Conservation (phyloP, 257 asterid genomes). For the Solanum virginianum region DNA sequence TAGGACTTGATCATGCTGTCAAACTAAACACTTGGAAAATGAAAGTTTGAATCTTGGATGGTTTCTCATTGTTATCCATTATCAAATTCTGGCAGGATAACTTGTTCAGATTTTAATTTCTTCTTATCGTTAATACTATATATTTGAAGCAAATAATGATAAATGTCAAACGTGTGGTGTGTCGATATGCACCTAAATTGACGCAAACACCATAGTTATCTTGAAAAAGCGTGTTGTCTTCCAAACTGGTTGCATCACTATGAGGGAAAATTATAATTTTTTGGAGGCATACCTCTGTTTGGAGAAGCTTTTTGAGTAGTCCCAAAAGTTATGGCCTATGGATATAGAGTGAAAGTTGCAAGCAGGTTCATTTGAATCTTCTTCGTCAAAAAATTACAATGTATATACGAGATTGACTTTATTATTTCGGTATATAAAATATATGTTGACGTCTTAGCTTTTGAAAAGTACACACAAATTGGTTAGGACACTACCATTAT, state of each 20-base stretch:
- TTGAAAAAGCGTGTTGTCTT: not conserved
- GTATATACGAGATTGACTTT: no score
- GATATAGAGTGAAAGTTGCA: not conserved
- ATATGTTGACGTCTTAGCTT: no score
- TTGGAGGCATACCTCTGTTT: not conserved
- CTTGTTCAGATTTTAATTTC: constrained; percentile 25
- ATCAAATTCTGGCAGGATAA: constrained; percentile 43
- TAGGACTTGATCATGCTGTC: not conserved
- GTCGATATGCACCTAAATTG: not conserved
- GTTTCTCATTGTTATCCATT: not conserved
- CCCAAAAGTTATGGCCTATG: not conserved
- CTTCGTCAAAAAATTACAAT: no score
- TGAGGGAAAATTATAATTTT: not conserved
- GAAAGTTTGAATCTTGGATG: not conserved
- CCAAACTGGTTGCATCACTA: not conserved
- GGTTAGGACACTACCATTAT: not conserved
- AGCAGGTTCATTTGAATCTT: no score
- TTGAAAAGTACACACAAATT: no score
- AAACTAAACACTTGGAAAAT: not conserved
- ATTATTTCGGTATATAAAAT: no score
- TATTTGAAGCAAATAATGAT: not conserved
- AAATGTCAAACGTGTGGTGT: not conserved
- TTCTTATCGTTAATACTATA: not conserved
- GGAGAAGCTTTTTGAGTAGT: not conserved
- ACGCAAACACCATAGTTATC: not conserved